Evolutionary conservation across 2,329 filamentous ascomycete genomes (phyloP), one percentile per base, ranked within the genome.

Genomic region (Aureobasidium pullulans): DNA sequence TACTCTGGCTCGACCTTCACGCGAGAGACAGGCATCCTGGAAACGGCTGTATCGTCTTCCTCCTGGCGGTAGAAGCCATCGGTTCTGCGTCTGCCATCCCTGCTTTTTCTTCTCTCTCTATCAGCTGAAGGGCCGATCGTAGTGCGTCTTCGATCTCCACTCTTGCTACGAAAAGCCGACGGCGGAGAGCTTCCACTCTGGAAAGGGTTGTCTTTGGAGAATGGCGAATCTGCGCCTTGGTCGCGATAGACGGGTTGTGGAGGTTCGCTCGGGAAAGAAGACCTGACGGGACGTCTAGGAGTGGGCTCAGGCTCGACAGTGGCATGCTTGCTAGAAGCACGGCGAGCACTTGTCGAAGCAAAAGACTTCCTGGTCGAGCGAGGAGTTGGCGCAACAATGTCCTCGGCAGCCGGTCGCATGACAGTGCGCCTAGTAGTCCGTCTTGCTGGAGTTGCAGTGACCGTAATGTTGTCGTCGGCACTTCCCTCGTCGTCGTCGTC

Each of bases 191-290:
- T 88, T 42, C 90, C 88, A 69, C 88, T 89, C 71, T 97, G 93
- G 70, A 97, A 97, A 0, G 93, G 92, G 68, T 97, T 97, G 57
- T 96, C 90, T 65, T 86, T 82, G 1, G 88, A 90, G 72, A 97
- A 97, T 34, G 88, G 62, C n/a, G 86, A 67, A 81, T 87, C 29
- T 68, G 63, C n/a, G 65, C 66, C 66, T 71, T 73, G 56, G 62
- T 63, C 13, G 60, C 63, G 50, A 54, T 61, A 29, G 56, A 61
- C 5, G 64, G 69, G 23, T 66, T 69, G 28, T 63, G 65, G 31
- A 64, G 64, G 42, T 61, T 66, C 13, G 56, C 57, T 43, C 65
- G 64, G 54, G 54, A 57, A 57, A 11, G 43, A 47, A 15, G 54
- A 34, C 43, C 43, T 57, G 7, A 66, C 64, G 5, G 66, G 62